Conservation (phyloP, 2,329 filamentous ascomycete species). For the Talaromyces pinophilus region DNA sequence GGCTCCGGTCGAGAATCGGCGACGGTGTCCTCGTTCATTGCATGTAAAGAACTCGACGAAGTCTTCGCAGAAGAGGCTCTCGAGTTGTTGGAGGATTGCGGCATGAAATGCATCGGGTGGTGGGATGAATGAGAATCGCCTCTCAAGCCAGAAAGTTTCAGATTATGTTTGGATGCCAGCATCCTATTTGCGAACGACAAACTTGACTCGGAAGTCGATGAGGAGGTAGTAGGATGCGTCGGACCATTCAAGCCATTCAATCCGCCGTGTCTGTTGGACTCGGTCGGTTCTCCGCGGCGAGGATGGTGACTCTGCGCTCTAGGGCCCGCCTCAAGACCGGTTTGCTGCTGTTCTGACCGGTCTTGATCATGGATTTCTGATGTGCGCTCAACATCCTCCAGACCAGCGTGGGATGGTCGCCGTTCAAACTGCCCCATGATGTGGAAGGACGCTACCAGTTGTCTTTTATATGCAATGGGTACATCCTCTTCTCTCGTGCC, state of each 20-base stretch:
- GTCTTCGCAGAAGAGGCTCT: constrained; percentile 42
- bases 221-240: constrained; percentile 14
- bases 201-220: constrained; percentile 16
- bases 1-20: constrained; percentile 40
- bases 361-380: constrained; percentile 8
- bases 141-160: constrained; percentile 11
- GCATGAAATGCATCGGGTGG: constrained; percentile 34
- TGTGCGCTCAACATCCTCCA: constrained; percentile 31
- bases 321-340: constrained; percentile 22
- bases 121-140: constrained; percentile 23
- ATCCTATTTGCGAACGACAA: constrained; percentile 23
- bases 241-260: constrained; percentile 3
- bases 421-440: constrained; percentile 38
- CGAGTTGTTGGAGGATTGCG: constrained; percentile 40
- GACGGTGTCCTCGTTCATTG: constrained; percentile 42
- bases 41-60: constrained; percentile 46
- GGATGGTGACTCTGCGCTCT: constrained; percentile 5
- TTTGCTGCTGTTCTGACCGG: constrained; percentile 10
- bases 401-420: constrained; percentile 33
- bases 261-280: constrained; percentile 1
- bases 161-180: constrained; percentile 22
- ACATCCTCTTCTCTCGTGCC: constrained; percentile 19
- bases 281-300: constrained; percentile 12
- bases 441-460: constrained; percentile 21
- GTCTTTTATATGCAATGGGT: constrained; percentile 14